Evolutionary conservation across 306 rosid species (phyloP).

Genomic region (Vachellia pachyceras): DNA sequence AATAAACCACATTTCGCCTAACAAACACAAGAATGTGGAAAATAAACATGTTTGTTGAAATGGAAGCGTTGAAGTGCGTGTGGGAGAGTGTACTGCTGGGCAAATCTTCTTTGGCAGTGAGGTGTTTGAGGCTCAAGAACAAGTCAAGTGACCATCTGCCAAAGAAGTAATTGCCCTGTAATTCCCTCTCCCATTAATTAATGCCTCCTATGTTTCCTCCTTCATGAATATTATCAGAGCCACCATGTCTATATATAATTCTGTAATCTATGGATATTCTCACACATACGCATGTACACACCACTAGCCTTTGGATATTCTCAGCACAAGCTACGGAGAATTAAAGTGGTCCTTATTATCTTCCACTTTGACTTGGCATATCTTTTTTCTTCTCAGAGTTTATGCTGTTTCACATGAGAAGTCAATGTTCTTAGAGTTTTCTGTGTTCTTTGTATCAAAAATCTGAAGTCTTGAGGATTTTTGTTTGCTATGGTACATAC

Average conservation of each 20-base stretch:
- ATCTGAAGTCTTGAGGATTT: background rate
- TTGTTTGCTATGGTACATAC: background rate
- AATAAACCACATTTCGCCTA: background rate
- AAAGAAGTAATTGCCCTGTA: constrained; percentile 57
- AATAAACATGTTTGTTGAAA: background rate
- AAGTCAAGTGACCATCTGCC: constrained; percentile 37
- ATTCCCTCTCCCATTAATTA: constrained; percentile 44
- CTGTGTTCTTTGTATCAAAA: background rate
- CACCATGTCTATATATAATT: constrained; percentile 36
- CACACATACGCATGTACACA: constrained; percentile 16
- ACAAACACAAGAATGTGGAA: background rate
- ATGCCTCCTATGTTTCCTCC: background rate
- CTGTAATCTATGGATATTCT: no score
- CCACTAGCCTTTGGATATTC: constrained; percentile 26
- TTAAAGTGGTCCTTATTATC: constrained; percentile 30
- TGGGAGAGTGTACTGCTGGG: constrained; percentile 48
- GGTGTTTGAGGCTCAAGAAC: background rate
- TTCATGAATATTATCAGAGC: background rate
- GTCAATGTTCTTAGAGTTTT: background rate
- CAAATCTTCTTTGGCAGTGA: constrained; percentile 72
- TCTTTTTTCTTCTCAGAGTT: background rate
- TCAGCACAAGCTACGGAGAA: constrained; percentile 27
- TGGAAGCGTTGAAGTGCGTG: background rate
- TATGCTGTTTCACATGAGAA: background rate
- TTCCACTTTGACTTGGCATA: background rate